Conservation (phyloP, 257 asterid genomes). For the Scutellaria minor region DNA sequence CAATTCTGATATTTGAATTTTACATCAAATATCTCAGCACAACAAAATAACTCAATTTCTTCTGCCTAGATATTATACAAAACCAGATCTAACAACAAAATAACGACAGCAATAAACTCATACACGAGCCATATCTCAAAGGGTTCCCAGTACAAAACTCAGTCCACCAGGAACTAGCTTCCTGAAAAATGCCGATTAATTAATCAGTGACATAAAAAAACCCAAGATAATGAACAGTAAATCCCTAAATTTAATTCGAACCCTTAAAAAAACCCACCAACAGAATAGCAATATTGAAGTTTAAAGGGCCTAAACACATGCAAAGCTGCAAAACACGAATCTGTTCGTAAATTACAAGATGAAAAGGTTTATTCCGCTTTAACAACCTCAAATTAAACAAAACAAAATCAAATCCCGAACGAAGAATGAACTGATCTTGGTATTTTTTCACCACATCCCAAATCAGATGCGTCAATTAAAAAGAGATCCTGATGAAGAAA, state of each 20-base stretch:
- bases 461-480: constrained; percentile 25
- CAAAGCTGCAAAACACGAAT: constrained; percentile 18
- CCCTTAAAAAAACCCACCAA: constrained; percentile 24
- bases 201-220: constrained; percentile 24
- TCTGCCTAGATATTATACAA: constrained; percentile 15
- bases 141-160: constrained; percentile 12
- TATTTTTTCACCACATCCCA: neutral
- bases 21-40: constrained; percentile 1
- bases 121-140: constrained; percentile 25
- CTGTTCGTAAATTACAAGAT: neutral
- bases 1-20: neutral
- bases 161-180: constrained; percentile 24
- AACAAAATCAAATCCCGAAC: neutral
- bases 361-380: constrained; percentile 6
- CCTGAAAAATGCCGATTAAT: constrained; percentile 35
- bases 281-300: constrained; percentile 13
- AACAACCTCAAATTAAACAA: constrained; percentile 5
- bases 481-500: constrained; percentile 31
- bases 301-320: constrained; percentile 1
- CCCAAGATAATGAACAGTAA: constrained; percentile 29
- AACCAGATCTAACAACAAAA: constrained; percentile 14
- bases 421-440: neutral
- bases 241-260: constrained; percentile 34
- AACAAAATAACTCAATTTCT: neutral
- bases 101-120: neutral